phyloP scores from a whole-genome alignment of 805 yeast species.

The Pichia cabralensis region DNA sequence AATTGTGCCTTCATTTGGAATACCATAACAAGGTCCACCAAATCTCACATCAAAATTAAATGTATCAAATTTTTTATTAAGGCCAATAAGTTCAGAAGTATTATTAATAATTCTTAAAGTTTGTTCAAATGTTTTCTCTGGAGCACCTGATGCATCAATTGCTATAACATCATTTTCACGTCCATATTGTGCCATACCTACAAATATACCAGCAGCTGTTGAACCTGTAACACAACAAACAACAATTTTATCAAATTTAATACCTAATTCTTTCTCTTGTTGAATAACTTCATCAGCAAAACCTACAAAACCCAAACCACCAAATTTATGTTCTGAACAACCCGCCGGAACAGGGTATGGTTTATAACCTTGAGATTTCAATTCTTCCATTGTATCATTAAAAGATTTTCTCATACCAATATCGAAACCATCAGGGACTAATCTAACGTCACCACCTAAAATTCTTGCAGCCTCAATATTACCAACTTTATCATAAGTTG shows the following conservation, averaged over 20 bases:
- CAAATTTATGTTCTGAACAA: constrained; percentile 28
- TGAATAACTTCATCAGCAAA: constrained; percentile 26
- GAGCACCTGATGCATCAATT: constrained; percentile 27
- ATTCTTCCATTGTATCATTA: constrained; percentile 23
- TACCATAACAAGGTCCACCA: constrained; percentile 26
- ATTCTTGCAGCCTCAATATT: constrained; percentile 28
- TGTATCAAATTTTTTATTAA: constrained; percentile 19
- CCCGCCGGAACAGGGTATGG: constrained; percentile 31
- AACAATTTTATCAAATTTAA: constrained; percentile 26
- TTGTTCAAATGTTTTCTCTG: constrained; percentile 27
- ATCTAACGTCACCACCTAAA: constrained; percentile 28
- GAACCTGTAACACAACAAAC: constrained; percentile 29
- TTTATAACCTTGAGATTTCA: constrained; percentile 22
- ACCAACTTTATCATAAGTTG: constrained; percentile 26
- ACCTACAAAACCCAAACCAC: constrained; percentile 29
- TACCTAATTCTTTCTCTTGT: constrained; percentile 26
- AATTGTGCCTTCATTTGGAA: constrained; percentile 28
- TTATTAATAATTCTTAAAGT: constrained; percentile 26
- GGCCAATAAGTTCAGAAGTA: constrained; percentile 25
- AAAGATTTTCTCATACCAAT: constrained; percentile 28
- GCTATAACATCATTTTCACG: constrained; percentile 27
- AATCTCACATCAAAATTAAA: constrained; percentile 24
- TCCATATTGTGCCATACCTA: constrained; percentile 27
- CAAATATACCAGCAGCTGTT: constrained; percentile 27
- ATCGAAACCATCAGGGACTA: constrained; percentile 27